Base-by-base conservation (phyloP, 495 filamentous ascomycete genomes). In the Talaromyces thailandensis region DNA sequence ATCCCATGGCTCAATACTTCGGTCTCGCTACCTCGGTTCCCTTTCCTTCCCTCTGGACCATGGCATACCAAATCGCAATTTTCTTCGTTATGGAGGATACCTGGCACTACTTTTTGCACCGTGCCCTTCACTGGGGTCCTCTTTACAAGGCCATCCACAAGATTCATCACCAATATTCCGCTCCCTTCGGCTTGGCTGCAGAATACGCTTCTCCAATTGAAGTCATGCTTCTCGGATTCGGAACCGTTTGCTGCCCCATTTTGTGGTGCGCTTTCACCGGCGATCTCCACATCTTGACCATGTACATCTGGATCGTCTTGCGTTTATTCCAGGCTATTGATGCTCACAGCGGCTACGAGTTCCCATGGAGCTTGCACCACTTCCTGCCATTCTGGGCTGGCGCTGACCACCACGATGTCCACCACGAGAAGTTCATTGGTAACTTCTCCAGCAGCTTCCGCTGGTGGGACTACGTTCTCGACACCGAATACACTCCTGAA, bases 151-250 rank as follows among this genome's bases (percentile, higher is more conserved):
- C 84, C 66, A 89, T 98, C 61, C 94, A 98, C 83, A 98, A 98
- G 79, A 93, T 98, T 60, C 94, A 98, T 78, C 94, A 98, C 79
- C 91, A 91, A 66, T 98, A 98, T 79, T 96, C 92, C 16, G 95
- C 94, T 6, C 94, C 94, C 14, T 98, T 98, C 70, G 94, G 94
- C 62, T 81, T 98, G 55, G 92, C 95, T 21, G 94, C 94, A 43
- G 94, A 98, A 77, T 98, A 98, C 75, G 94, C 94, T 1, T 97
- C 93, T 50, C 94, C 94, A 0, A 96, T 98, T 64, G 94, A 98
- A 75, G 91, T 94, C 62, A 94, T 97, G 91, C 82, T 93, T 50
- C 86, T 98, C n/a, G 94, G 92, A n/a, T 81, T 95, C 45, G 94
- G 94, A 64, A 90, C 91, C 1, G 88, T 98, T 66, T 84, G 88